Evolutionary conservation across 2,329 filamentous ascomycete species (phyloP).

Genomic region (Alternaria panax): DNA sequence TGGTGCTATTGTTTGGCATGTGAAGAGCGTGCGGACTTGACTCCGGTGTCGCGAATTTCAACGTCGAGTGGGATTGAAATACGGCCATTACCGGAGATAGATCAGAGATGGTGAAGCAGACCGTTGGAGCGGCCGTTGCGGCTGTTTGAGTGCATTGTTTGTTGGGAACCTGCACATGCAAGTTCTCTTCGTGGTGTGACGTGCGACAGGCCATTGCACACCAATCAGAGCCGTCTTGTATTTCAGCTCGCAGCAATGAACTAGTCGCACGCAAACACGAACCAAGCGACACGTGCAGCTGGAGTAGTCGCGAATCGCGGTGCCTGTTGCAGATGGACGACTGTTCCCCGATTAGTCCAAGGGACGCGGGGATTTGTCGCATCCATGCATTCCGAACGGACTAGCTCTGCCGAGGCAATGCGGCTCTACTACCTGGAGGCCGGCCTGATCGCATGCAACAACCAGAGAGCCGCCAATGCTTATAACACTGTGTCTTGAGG

Average conservation of each 20-base stretch:
- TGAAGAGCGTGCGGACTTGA: constrained; percentile 4
- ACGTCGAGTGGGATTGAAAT: neutral
- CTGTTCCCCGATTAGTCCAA: constrained; percentile 2
- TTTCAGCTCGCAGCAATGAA: neutral
- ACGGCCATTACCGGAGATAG: no score
- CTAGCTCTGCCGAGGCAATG: constrained; percentile 34
- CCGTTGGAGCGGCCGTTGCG: neutral
- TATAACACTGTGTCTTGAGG: constrained; percentile 18
- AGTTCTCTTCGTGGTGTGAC: neutral
- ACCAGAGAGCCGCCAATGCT: constrained; percentile 23
- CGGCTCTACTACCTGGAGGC: constrained; percentile 10
- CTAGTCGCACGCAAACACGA: neutral
- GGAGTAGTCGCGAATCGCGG: neutral
- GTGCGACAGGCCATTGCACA: neutral
- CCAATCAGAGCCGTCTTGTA: neutral
- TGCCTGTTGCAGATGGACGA: neutral
- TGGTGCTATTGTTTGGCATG: neutral
- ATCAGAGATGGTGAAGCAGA: neutral
- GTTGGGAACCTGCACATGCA: neutral
- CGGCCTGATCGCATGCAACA: constrained; percentile 21
- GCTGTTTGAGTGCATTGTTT: neutral
- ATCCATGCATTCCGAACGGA: constrained; percentile 7
- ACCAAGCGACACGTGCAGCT: neutral
- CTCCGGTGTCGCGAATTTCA: neutral
- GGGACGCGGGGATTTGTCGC: constrained; percentile 5